Percentiles rank a stretch among this genome's conserved stretches.
Conservation (phyloP, 2,329 filamentous ascomycete species). For the Pyrenochaeta sp. region DNA sequence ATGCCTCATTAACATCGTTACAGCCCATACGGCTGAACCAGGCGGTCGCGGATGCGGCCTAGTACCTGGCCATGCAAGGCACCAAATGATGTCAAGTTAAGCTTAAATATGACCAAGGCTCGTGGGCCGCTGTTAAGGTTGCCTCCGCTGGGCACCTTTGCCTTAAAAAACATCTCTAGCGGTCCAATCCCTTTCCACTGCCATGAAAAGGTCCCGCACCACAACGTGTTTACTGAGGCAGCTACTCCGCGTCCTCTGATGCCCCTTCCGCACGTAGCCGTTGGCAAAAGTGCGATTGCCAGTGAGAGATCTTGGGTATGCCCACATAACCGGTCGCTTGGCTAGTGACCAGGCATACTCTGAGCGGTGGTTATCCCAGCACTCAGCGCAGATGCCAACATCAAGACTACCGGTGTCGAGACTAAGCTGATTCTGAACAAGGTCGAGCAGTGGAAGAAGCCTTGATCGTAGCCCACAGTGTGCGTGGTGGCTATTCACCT, state of each 20-base stretch:
- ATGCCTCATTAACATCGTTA: not conserved
- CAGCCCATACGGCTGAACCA: constrained; percentile 1
- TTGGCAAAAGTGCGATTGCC: constrained; percentile 25
- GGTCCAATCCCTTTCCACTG: constrained; percentile 49
- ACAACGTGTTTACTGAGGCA: constrained; percentile 44
- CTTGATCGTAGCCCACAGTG: constrained; percentile 76
- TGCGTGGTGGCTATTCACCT: constrained; percentile 75
- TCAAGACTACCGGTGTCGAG: constrained; percentile 44
- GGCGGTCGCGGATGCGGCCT: not conserved
- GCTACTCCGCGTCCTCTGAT: constrained; percentile 31
- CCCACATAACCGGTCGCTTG: constrained; percentile 58
- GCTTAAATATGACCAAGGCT: constrained; percentile 1
- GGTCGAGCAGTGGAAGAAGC: constrained; percentile 71
- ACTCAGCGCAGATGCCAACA: constrained; percentile 56
- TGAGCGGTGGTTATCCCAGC: constrained; percentile 51
- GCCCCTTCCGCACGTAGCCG: constrained; percentile 24
- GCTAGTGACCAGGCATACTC: constrained; percentile 55
- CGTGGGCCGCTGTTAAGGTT: not conserved
- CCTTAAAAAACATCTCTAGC: constrained; percentile 25
- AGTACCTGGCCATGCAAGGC: not conserved
- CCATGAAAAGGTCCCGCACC: constrained; percentile 52
- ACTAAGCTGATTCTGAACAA: constrained; percentile 60
- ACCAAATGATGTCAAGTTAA: not conserved
- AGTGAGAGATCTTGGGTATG: constrained; percentile 29
- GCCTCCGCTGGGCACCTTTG: constrained; percentile 7